Evolutionary conservation across 2,329 filamentous ascomycete genomes (phyloP).

Genomic region (Penicillium sp.): DNA sequence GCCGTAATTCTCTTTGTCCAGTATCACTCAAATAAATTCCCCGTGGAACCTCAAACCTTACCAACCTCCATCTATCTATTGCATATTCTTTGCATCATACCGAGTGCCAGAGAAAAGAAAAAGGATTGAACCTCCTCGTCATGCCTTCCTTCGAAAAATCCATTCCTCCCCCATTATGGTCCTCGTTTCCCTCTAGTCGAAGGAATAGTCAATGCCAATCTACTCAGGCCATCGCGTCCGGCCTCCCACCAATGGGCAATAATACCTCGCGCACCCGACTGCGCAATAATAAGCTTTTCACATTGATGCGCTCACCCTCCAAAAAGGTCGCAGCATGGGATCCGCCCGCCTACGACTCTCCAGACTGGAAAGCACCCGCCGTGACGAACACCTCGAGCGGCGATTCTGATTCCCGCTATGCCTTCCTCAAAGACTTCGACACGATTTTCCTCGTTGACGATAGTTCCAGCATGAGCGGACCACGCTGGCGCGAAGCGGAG

Average conservation of each 20-base stretch:
- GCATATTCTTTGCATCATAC: slow-evolving; percentile 12
- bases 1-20: neutral
- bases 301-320: slow-evolving; percentile 3
- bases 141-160: slow-evolving; percentile 13
- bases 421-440: slow-evolving; percentile 79
- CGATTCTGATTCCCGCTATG: slow-evolving; percentile 67
- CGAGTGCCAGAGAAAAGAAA: neutral
- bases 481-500: slow-evolving; percentile 75
- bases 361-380: slow-evolving; percentile 6
- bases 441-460: slow-evolving; percentile 92
- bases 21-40: neutral
- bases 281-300: slow-evolving; percentile 3
- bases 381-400: slow-evolving; percentile 39
- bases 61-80: neutral
- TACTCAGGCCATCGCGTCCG: neutral
- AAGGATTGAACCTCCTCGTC: neutral
- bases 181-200: slow-evolving; percentile 15
- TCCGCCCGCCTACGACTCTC: slow-evolving; percentile 19
- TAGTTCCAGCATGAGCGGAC: slow-evolving; percentile 80
- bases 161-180: slow-evolving; percentile 19
- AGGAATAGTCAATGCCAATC: neutral
- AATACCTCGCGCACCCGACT: slow-evolving; percentile 1
- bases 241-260: slow-evolving; percentile 9
- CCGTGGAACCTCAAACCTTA: slow-evolving; percentile 1
- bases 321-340: slow-evolving; percentile 12